These are phyloP conservation scores for Fusarium tjaetaba DNA, from an alignment of 2,329 filamentous ascomycete genomes.

Conservation along the genomic window DNA sequence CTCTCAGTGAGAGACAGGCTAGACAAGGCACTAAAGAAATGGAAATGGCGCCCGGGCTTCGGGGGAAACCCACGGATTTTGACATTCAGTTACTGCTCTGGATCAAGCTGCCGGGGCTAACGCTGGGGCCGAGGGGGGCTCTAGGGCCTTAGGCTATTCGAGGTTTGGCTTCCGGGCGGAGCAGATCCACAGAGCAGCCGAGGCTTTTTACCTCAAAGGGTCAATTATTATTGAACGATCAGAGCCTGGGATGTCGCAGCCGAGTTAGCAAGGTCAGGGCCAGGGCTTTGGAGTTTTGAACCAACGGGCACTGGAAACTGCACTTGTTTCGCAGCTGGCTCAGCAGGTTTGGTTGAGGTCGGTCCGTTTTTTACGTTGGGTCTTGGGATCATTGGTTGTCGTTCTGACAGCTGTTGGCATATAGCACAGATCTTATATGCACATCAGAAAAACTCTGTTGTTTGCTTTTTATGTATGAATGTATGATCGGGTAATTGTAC, in stretches of 20 bases:
- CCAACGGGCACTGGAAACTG: slow-evolving; percentile 16
- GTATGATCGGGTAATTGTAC: neutral
- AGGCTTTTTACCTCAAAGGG: slow-evolving; percentile 3
- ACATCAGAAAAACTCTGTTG: neutral
- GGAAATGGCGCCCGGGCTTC: slow-evolving; percentile 32
- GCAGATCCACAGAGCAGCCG: slow-evolving; percentile 7
- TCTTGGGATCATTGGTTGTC: slow-evolving; percentile 6
- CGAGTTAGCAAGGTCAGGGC: neutral
- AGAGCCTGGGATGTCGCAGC: slow-evolving; percentile 11
- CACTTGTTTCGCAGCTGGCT: slow-evolving; percentile 1
- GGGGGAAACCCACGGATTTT: slow-evolving; percentile 33
- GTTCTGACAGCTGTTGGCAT: slow-evolving; percentile 15
- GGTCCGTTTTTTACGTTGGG: slow-evolving; percentile 9
- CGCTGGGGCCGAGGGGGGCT: slow-evolving; percentile 10
- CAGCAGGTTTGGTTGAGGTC: neutral
- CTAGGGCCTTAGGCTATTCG: slow-evolving; percentile 18
- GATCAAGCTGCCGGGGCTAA: slow-evolving; percentile 23
- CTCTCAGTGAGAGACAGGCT: neutral
- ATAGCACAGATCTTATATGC: slow-evolving; percentile 6
- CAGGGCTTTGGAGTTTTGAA: neutral
- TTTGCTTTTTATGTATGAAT: neutral
- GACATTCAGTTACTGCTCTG: slow-evolving; percentile 27
- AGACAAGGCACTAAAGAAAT: neutral
- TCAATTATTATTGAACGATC: slow-evolving; percentile 29
- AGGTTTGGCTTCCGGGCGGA: slow-evolving; percentile 21